Base-by-base conservation (phyloP, 352 stramenopile species). In the Phytopythium sindhum region DNA sequence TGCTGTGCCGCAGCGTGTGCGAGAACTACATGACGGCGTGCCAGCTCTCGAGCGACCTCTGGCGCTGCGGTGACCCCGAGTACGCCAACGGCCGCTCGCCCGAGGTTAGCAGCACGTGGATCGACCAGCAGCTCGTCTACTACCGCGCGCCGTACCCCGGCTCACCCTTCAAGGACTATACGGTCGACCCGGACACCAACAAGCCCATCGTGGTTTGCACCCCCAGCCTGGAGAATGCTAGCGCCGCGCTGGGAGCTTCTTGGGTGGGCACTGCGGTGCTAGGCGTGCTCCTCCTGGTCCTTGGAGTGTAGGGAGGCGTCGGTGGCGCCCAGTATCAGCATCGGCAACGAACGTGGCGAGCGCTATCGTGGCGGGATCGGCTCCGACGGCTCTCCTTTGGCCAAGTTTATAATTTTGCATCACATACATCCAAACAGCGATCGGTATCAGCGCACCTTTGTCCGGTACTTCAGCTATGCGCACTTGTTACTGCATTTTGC, bases 11-110 rank as follows among this genome's bases (percentile, higher is more conserved):
- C 57, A 96, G 84, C 50, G 88, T 94, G 19, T 97, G 91, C 63
- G 87, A 97, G 63, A 97, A 97, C 65, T 96, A 86, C 64, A 95
- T 97, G 67, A 89, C 79, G 44, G 75, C 85, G 9, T 98, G 91
- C 47, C 80, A 94, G 53, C 84, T 95, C 63, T 72, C 75, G 39
- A 75, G 80, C 19, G 88, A 97, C 65, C 77, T 97, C 28, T 97
- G 86, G 87, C 80, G 89, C n/a, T 97, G 91, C 60, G 81, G 81
- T 6, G 79, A 90, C 53, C 82, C 88, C 2, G 69, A 83, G 64
- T 91, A 84, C 57, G 72, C 90, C 57, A 93, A 93, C 56, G 86
- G 75, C 39, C 77, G 79, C 61, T 68, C 62, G 9, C 67, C 82
- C n/a, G 86, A 93, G 63, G 74, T 73, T 65, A 87, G 80, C 67